Evolutionary conservation across 129 eudicot species (phyloP), one percentile per base, ranked within the genome.

Genomic region (Ambrosia trifida): DNA sequence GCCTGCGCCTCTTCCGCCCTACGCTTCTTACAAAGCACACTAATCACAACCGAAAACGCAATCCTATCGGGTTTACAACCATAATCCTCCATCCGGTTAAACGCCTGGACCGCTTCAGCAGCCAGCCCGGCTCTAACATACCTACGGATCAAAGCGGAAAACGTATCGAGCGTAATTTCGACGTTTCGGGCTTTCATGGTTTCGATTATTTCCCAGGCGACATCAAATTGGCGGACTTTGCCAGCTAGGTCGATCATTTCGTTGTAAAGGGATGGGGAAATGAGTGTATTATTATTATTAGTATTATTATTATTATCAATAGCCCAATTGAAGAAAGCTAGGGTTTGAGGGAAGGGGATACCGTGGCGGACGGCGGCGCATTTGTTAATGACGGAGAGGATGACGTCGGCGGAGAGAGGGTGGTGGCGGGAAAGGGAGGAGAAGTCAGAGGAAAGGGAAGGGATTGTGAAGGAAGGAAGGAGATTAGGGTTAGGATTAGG

Each of bases 291-390:
- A 35, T 5, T 4, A 24, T 24, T 24, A 24, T 33, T 30, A 35
- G 10, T 40, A 28, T 33, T 30, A 35, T 5, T 4, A 24, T 24
- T 24, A 24, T 33, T 30, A 35, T 5, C 3, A 12, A 33, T 66
- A 7, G 89, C 95, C 97, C 97, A 94, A 28, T 94, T 90, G 85
- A 94, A 94, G 81, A 94, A 90, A 28, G 96, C 84, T 7, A 94
- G 83, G 58, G 96, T 75, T 81, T 85, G 94, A 1, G 68, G 20
- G 8, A 94, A 90, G 5, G 99, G 99, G 24, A 84, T 81, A 3
- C 93, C 97, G 24, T 87, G 89, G 78, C 97, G 99, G 20, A 82
- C 81, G 41, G 80, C 68, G 70, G 85, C 84, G 76, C 88, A 89
- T 76, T 78, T 78, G 2, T 65, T 72, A 38, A 94, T 66, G 3